Conservation (phyloP, 75 land plant genomes). For the Cunninghamia lanceolata region DNA sequence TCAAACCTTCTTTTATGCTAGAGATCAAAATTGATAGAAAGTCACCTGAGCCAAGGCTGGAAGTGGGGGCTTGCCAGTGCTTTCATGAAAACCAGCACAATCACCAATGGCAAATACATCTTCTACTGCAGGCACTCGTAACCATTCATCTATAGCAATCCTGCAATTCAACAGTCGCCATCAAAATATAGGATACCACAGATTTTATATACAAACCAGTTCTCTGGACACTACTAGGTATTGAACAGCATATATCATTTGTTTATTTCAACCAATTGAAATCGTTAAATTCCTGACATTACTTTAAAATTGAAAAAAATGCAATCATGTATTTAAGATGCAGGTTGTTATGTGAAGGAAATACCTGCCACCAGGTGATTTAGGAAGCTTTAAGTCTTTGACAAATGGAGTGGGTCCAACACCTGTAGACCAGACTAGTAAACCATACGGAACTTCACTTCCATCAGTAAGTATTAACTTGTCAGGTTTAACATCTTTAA, state of each 20-base stretch:
- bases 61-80: slow-evolving; percentile 36
- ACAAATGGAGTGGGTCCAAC: slow-evolving; percentile 52
- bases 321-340: not conserved
- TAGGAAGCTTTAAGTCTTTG: slow-evolving; percentile 28
- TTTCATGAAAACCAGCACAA: slow-evolving; percentile 49
- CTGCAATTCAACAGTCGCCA: slow-evolving; percentile 11
- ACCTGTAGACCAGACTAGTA: slow-evolving; percentile 57
- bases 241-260: not conserved
- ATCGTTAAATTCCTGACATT: not conserved
- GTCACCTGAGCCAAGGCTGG: slow-evolving; percentile 55
- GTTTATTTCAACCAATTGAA: not conserved
- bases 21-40: not conserved
- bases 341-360: not conserved
- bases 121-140: slow-evolving; percentile 33
- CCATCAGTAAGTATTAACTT: slow-evolving; percentile 47
- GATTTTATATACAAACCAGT: not conserved
- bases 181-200: not conserved
- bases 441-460: slow-evolving; percentile 46
- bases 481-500: slow-evolving; percentile 38
- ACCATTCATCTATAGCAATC: slow-evolving; percentile 43
- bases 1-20: not conserved
- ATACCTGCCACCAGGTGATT: slow-evolving; percentile 47
- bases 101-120: slow-evolving; percentile 57
- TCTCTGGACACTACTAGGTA: not conserved
- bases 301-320: not conserved